phyloP scores from a whole-genome alignment of 2,329 filamentous ascomycete genomes.

The Colletotrichum sp. region DNA sequence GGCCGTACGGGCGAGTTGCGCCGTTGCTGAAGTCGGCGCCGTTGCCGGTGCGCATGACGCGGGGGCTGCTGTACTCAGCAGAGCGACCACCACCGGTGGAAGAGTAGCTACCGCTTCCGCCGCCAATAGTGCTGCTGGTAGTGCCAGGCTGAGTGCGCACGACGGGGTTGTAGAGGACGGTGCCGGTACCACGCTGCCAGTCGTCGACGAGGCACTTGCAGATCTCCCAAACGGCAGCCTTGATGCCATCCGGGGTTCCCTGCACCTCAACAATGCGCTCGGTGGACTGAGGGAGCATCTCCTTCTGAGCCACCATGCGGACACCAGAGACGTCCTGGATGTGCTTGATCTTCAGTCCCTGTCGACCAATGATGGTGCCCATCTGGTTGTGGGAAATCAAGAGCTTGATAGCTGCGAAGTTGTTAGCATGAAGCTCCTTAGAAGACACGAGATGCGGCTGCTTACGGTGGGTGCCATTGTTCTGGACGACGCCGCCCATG shows the following conservation, averaged over 20 bases:
- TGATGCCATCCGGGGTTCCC: slow-evolving; percentile 91
- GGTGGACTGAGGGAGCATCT: slow-evolving; percentile 98
- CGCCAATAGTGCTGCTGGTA: slow-evolving; percentile 35
- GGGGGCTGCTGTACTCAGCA: slow-evolving; percentile 63
- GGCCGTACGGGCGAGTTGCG: slow-evolving; percentile 69
- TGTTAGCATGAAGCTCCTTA: slow-evolving; percentile 23
- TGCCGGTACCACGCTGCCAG: slow-evolving; percentile 95
- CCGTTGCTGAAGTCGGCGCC: slow-evolving; percentile 86
- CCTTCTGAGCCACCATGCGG: slow-evolving; percentile 99
- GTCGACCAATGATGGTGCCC: slow-evolving; percentile 97
- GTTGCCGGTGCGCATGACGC: slow-evolving; percentile 94
- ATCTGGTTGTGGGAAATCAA: slow-evolving; percentile 99
- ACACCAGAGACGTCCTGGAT: slow-evolving; percentile 97
- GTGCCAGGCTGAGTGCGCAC: slow-evolving; percentile 79
- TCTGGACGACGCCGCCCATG: slow-evolving; percentile 89
- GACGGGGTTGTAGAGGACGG: slow-evolving; percentile 95
- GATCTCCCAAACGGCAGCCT: slow-evolving; percentile 97
- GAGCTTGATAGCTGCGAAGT: slow-evolving; percentile 81
- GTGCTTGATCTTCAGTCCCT: slow-evolving; percentile 98
- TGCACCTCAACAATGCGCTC: slow-evolving; percentile 98
- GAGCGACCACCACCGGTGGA: slow-evolving; percentile 46
- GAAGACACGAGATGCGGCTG: background rate
- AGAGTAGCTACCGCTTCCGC: slow-evolving; percentile 38
- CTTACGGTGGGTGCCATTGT: slow-evolving; percentile 94
- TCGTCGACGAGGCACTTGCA: slow-evolving; percentile 98